Conservation (phyloP, 2,329 filamentous ascomycete genomes). For the Sphaerulina vaccinii region DNA sequence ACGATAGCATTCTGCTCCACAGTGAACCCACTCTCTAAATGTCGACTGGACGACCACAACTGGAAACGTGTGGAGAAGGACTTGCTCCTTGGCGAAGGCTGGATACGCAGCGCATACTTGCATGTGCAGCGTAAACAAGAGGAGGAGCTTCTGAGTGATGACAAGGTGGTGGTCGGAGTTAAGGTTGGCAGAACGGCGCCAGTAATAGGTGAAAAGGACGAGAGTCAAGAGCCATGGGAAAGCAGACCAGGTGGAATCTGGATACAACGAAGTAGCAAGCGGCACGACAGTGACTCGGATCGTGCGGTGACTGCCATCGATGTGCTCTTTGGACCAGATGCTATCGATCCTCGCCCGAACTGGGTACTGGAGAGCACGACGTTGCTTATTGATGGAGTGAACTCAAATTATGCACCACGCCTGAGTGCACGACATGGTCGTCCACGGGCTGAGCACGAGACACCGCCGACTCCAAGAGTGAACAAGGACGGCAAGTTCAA, state of each 20-base stretch:
- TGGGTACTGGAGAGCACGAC: conserved; percentile 78
- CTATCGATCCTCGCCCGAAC: conserved; percentile 80
- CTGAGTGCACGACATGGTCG: conserved; percentile 75
- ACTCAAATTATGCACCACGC: conserved; percentile 66
- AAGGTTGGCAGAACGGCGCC: conserved; percentile 73
- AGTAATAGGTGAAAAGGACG: conserved; percentile 53
- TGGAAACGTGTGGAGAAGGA: conserved; percentile 92
- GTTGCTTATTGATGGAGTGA: conserved; percentile 65
- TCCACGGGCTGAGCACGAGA: conserved; percentile 61
- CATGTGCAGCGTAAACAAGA: conserved; percentile 82
- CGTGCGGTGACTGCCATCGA: conserved; percentile 77
- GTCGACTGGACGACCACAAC: conserved; percentile 64
- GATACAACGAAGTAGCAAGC: conserved; percentile 72
- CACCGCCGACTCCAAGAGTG: conserved; percentile 66
- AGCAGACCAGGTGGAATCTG: conserved; percentile 73
- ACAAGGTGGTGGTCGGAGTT: conserved; percentile 78
- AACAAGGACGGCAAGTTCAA: conserved; percentile 91
- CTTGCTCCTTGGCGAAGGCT: conserved; percentile 72
- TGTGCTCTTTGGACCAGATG: conserved; percentile 85
- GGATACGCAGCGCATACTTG: conserved; percentile 75
- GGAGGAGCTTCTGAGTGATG: conserved; percentile 71
- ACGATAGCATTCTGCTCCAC: conserved; percentile 73
- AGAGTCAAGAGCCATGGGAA: conserved; percentile 71
- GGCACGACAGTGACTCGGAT: conserved; percentile 71
- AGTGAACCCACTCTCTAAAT: conserved; percentile 55